A percentile compares a stretch with the other conserved stretches of the same genome.
Conservation (phyloP, 2,329 filamentous ascomycete genomes). For the Plenodomus lindquistii region DNA sequence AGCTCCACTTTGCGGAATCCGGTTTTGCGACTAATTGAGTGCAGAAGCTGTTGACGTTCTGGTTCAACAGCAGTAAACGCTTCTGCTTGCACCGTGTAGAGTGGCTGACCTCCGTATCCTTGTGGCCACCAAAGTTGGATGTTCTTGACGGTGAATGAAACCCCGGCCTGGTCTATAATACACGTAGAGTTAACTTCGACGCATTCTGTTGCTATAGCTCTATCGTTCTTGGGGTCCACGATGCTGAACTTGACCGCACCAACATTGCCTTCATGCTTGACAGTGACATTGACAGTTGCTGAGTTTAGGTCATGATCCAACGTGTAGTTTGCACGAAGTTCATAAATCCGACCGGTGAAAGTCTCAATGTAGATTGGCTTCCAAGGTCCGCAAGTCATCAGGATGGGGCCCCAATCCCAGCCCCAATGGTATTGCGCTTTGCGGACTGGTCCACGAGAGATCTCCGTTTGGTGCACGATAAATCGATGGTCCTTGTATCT, state of each 20-base stretch:
- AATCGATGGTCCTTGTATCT: slow-evolving; percentile 59
- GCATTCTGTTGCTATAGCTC: background rate
- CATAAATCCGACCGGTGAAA: slow-evolving; percentile 66
- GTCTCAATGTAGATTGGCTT: slow-evolving; percentile 71
- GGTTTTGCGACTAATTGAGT: slow-evolving; percentile 2
- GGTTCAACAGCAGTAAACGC: background rate
- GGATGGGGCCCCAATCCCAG: slow-evolving; percentile 56
- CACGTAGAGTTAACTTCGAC: background rate
- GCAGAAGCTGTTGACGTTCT: background rate
- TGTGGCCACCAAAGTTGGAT: slow-evolving; percentile 76
- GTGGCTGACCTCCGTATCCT: slow-evolving; percentile 73
- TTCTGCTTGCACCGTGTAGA: slow-evolving; percentile 61
- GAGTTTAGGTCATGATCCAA: slow-evolving; percentile 46
- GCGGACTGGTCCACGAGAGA: slow-evolving; percentile 57
- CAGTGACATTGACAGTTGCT: background rate
- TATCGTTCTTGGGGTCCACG: background rate
- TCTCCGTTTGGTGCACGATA: slow-evolving; percentile 45
- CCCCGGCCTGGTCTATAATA: slow-evolving; percentile 38
- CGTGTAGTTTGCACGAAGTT: slow-evolving; percentile 65
- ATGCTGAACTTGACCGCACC: slow-evolving; percentile 1
- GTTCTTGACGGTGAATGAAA: slow-evolving; percentile 49
- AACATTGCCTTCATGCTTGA: background rate
- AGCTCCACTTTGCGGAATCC: slow-evolving; percentile 66
- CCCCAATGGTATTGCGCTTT: slow-evolving; percentile 57
- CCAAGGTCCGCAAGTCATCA: slow-evolving; percentile 62